Evolutionary conservation across 2,329 filamentous ascomycete genomes (phyloP).

Genomic region (Chalaropsis ovoidea): DNA sequence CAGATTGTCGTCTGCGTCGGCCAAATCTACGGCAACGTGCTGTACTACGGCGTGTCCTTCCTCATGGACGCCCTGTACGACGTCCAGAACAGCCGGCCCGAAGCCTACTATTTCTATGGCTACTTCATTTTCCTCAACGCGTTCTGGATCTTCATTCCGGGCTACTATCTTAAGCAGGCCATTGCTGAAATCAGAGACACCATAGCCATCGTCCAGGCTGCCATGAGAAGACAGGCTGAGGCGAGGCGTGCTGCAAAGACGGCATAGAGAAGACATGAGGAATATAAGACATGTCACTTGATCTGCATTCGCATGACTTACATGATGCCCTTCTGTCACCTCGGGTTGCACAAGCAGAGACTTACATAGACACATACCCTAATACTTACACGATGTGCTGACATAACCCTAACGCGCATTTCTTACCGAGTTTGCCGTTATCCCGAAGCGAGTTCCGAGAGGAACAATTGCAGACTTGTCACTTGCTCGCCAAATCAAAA

Average conservation of each 20-base stretch:
- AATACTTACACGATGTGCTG: not conserved
- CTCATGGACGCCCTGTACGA: constrained; percentile 36
- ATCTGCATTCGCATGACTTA: too few relatives aligned
- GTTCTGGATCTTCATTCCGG: constrained; percentile 45
- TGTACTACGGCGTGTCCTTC: constrained; percentile 43
- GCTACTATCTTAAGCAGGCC: constrained; percentile 31
- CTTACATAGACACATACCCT: not conserved
- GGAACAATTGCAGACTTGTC: not conserved
- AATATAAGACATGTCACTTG: too few relatives aligned
- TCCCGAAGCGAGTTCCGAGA: constrained; percentile 3
- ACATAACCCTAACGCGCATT: not conserved
- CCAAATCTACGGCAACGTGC: constrained; percentile 43
- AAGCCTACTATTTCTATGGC: constrained; percentile 43
- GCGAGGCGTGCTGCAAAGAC: not conserved
- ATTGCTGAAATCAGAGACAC: constrained; percentile 27
- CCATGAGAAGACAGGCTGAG: constrained; percentile 10
- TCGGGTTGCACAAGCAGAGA: not conserved
- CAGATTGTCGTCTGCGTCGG: constrained; percentile 40
- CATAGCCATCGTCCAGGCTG: constrained; percentile 16
- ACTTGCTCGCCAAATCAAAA: not conserved
- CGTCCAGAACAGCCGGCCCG: constrained; percentile 41
- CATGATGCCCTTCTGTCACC: not conserved
- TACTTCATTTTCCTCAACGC: constrained; percentile 45
- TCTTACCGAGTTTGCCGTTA: not conserved
- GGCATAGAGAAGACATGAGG: not conserved